These are phyloP conservation scores for Bacterosira constricta DNA, from an alignment of 108 stramenopile species.

Conservation along the genomic window DNA sequence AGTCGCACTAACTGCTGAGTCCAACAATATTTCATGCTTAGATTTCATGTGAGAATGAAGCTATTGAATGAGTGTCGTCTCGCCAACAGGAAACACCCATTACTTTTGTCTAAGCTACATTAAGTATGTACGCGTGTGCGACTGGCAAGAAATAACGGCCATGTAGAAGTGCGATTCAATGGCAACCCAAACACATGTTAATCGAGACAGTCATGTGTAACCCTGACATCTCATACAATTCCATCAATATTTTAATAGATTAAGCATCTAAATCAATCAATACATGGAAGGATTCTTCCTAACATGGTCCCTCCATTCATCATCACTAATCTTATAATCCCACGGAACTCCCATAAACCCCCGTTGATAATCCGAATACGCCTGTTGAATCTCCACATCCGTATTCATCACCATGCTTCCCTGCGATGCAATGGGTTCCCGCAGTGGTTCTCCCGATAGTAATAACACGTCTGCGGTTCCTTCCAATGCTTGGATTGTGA, in stretches of 20 bases:
- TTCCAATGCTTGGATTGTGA: slow-evolving; percentile 21
- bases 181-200: not conserved
- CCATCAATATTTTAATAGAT: too few relatives aligned
- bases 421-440: slow-evolving; percentile 69
- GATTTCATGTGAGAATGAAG: not conserved
- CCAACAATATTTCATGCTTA: not conserved
- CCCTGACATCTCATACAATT: too few relatives aligned
- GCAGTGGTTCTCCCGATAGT: slow-evolving; percentile 62
- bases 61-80: not conserved
- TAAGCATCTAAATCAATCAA: too few relatives aligned
- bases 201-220: too few relatives aligned
- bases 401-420: slow-evolving; percentile 87
- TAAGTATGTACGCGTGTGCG: not conserved
- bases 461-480: slow-evolving; percentile 66
- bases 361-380: slow-evolving; percentile 74
- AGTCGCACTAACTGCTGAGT: too few relatives aligned
- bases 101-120: not conserved
- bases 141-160: not conserved
- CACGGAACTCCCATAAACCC: slow-evolving; percentile 77
- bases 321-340: slow-evolving; percentile 64
- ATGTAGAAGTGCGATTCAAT: not conserved
- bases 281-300: slow-evolving; percentile 58
- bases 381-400: slow-evolving; percentile 58
- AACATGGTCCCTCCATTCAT: slow-evolving; percentile 77
- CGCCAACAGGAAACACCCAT: slow-evolving; percentile 1